These are phyloP conservation scores for Kalaharituber pfeilii DNA, from an alignment of 2,329 filamentous ascomycete genomes.

Conservation along the genomic window DNA sequence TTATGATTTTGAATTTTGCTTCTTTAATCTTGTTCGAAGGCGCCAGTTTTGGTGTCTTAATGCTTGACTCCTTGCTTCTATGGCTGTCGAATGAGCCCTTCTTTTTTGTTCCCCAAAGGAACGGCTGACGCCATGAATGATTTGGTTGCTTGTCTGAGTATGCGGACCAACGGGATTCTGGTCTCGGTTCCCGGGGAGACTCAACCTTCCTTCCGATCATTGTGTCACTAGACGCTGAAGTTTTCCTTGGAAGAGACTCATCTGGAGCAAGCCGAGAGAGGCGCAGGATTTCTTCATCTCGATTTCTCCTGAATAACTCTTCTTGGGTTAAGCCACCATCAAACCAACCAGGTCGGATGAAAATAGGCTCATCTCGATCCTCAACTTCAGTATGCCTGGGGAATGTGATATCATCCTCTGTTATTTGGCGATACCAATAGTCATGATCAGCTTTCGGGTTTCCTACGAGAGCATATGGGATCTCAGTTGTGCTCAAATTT, in stretches of 20 bases:
- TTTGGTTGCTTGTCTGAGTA: not conserved
- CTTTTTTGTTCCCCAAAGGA: not conserved
- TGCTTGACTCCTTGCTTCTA: not conserved
- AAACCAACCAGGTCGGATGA: not conserved
- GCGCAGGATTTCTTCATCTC: not conserved
- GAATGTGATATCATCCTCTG: not conserved
- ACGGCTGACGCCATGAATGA: not conserved
- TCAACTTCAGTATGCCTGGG: not conserved
- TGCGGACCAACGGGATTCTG: not conserved
- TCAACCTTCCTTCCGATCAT: not conserved
- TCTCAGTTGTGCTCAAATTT: no score
- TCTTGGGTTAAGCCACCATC: not conserved
- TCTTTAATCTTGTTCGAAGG: not conserved
- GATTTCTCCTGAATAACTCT: not conserved
- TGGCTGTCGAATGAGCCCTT: not conserved
- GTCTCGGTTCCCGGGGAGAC: not conserved
- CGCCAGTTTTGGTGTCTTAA: not conserved
- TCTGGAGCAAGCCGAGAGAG: not conserved
- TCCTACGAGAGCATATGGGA: not conserved
- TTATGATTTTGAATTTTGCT: not conserved
- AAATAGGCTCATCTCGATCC: not conserved
- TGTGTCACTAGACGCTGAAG: not conserved
- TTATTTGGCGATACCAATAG: not conserved
- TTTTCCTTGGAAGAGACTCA: not conserved
- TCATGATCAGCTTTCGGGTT: not conserved